Conservation (phyloP, 1,139 yeast species). For the Meyerozyma elateridarum region DNA sequence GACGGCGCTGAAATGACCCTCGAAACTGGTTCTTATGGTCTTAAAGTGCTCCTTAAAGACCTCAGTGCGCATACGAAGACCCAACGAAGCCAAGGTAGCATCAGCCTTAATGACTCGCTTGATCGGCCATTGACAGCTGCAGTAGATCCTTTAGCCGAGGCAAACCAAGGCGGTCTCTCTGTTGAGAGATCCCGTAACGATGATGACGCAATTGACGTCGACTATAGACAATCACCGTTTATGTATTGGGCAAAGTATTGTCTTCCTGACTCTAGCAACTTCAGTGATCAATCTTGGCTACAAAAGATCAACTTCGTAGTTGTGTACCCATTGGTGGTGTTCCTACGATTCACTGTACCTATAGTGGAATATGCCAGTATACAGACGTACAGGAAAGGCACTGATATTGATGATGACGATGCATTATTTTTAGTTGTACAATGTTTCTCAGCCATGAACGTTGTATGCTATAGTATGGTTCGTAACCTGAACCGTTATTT, state of each 20-base stretch:
- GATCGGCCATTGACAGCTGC: conserved; percentile 16
- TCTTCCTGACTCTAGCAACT: conserved; percentile 5
- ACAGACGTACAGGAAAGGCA: background rate
- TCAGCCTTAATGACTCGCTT: conserved; percentile 9
- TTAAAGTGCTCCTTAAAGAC: conserved; percentile 30
- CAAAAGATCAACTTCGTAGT: conserved; percentile 4
- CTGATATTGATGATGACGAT: conserved; percentile 12
- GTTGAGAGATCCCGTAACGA: conserved; percentile 5
- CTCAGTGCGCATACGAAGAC: conserved; percentile 25
- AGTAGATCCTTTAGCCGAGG: conserved; percentile 2
- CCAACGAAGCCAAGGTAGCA: conserved; percentile 6
- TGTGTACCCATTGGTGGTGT: conserved; percentile 3
- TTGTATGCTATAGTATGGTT: conserved; percentile 13
- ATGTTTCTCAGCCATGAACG: conserved; percentile 15
- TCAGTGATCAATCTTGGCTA: conserved; percentile 5
- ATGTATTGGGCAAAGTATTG: too few species aligned
- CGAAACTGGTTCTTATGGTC: conserved; percentile 29
- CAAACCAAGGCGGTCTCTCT: conserved; percentile 2
- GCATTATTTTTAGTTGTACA: conserved; percentile 18
- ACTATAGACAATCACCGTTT: too few species aligned
- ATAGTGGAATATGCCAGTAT: background rate
- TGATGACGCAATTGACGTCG: too few species aligned
- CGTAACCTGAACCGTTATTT: conserved; percentile 13
- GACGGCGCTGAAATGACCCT: conserved; percentile 19
- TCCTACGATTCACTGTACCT: background rate